Base-by-base conservation (phyloP, 1,139 yeast species). In the Pichia sp. region DNA sequence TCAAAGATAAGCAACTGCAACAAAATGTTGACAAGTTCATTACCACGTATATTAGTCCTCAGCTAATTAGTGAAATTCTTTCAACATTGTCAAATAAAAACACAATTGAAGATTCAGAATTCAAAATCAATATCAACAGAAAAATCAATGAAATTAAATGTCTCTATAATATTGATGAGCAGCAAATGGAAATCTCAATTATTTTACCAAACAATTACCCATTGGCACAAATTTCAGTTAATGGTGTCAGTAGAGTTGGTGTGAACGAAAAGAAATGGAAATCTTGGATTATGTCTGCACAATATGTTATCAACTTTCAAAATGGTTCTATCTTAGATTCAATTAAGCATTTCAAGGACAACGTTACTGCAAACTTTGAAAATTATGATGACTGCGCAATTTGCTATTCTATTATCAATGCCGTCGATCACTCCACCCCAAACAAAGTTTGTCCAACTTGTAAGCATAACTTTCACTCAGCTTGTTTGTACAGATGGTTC, bases 381-480 rank as follows among this genome's bases (percentile, higher is more conserved):
- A 97, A 97, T 0, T 89, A 88, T 57, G 96, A 88, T 58, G 97
- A 92, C 53, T 92, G 99, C 73, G 95, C 97, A 7, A 89, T 92
- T 61, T 92, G 99, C 66, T 92, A 90, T 64, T 83, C 95, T 4
- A 84, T 90, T 54, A 71, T 89, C 55, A 96, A 90, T 61, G 73
- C 73, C 13, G 92, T 86, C 57, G 97, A 90, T 61, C 85, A 86
- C 60, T 84, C 96, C 4, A 74, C 92, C 52, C 98, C 99, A 6
- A 80, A 88, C 35, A 90, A 89, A 68, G 77, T 76, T 7, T 92
- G 99, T 68, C 73, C 84, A 15, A 89, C 96, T 0, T 92, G 99
- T 73, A 80, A 80, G 60, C 90, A 94, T 70, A 87, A 85, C 66
- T 92, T 90, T 73, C 99, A 92, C 65, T 84, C 96, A n/a, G 96